Evolutionary conservation across 345 rosid species (phyloP), one percentile per base, ranked within the genome.

Genomic region (Conringia planisiliqua): DNA sequence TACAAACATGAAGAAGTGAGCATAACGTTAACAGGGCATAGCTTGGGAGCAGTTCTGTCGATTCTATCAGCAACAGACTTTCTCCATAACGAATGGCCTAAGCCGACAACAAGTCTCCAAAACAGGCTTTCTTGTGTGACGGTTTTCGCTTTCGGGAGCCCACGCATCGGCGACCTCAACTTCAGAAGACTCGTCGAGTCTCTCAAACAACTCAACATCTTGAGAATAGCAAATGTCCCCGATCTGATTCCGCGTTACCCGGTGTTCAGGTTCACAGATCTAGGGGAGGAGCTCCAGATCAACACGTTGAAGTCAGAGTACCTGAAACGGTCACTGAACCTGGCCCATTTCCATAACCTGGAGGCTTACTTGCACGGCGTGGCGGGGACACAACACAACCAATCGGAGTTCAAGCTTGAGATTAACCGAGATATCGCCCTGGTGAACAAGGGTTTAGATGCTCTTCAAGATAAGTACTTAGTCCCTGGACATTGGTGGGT

Each of bases 11-110:
- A 86, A 58, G 87, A 86, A 17, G 63, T 81, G 30, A 86, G 86
- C 76, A 77, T 86, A 50, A 86, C 90, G 3, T 13, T 86, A 30
- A 72, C 84, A 1, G 90, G 93, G 0, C 89, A 86, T 77, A 86
- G 93, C 82, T 52, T 88, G 24, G 93, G 93, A 0, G 85, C 80
- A 12, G 86, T 89, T 17, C 75, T 88, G 17, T 85, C 87, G 4
- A 79, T 81, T 7, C 72, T 88, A n/a, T 75, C 80, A 5, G 90
- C 88, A 4, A 75, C 77, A 20, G 90, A 86, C 60, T 78, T 86
- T 47, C 76, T 81, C 20, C 55, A 77, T 17, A 83, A 81, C 66
- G 78, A 80, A 43, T 61, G 52, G 29, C 83, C 78, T 27, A 80
- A 75, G 66, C 62, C 51, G 12, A 20, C 42, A 63, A 22, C 33